A percentile compares a stretch with the other conserved stretches of the same genome.
Conservation (phyloP, 2,329 filamentous ascomycete genomes). For the Phialophora expanda region DNA sequence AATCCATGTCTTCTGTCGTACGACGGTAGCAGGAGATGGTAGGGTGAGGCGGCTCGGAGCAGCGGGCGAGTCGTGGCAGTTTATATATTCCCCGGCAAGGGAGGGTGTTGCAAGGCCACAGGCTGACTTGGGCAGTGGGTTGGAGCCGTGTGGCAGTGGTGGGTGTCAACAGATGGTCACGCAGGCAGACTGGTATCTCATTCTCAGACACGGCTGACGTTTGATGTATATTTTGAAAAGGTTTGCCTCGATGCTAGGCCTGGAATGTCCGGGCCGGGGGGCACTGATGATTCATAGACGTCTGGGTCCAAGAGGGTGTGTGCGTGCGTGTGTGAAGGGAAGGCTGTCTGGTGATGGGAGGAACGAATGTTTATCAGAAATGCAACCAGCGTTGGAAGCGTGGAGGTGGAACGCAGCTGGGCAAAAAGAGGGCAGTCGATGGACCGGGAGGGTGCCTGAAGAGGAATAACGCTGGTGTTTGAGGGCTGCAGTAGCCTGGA, state of each 20-base stretch:
- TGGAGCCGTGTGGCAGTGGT: constrained; percentile 27
- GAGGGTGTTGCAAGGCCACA: constrained; percentile 21
- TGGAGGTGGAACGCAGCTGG: constrained; percentile 6
- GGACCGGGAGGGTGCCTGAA: constrained; percentile 18
- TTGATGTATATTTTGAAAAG: constrained; percentile 16
- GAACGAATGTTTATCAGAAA: constrained; percentile 18
- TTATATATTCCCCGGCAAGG: constrained; percentile 23
- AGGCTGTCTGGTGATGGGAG: constrained; percentile 19
- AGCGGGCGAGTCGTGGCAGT: constrained; percentile 15
- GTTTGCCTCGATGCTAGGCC: constrained; percentile 5
- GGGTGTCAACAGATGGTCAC: constrained; percentile 31
- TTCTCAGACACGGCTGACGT: constrained; percentile 29
- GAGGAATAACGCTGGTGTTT: constrained; percentile 16
- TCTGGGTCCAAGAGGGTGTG: not conserved
- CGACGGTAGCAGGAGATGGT: constrained; percentile 20
- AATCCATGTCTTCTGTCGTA: constrained; percentile 58
- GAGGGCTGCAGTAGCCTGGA: constrained; percentile 20
- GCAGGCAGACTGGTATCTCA: constrained; percentile 30
- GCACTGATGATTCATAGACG: constrained; percentile 13
- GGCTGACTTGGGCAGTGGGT: constrained; percentile 11
- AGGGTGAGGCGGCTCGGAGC: constrained; percentile 10
- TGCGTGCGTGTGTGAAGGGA: constrained; percentile 5
- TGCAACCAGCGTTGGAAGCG: constrained; percentile 14
- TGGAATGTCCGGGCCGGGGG: not conserved
- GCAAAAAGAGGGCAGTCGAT: constrained; percentile 7